Base-by-base conservation (phyloP, 139 green algal species). In the Parachlorella kessleri region DNA sequence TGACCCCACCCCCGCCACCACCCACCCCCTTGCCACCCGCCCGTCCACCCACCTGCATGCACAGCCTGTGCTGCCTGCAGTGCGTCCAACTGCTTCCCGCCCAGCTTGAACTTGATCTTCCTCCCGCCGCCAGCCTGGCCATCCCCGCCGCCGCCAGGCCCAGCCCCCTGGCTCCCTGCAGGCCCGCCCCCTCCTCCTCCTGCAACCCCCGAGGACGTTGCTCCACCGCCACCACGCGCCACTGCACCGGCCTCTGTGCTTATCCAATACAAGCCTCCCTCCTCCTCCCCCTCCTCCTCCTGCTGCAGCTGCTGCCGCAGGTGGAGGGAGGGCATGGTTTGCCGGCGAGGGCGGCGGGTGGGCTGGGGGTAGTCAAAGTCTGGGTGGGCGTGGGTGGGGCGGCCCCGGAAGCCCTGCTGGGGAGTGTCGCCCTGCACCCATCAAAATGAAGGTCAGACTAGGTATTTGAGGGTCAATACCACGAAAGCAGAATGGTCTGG, bases 81-180 rank as follows among this genome's bases (percentile, higher is more conserved):
- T 28, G 48, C 48, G 21, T 59, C 48, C 21, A 18, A 28, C 14
- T 28, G 48, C 48, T 59, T 66, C 30, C 18, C 72, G 10, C 32
- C 21, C 38, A 78, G 72, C 65, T 78, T 78, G 21, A 78, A 36
- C 72, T 78, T 78, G 37, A 78, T 33, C 23, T 30, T 78, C n/a
- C n/a, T n/a, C n/a, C n/a, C n/a, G n/a, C n/a, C n/a, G n/a, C n/a
- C n/a, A n/a, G n/a, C n/a, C n/a, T n/a, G n/a, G n/a, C n/a, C n/a
- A n/a, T n/a, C n/a, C n/a, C n/a, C n/a, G n/a, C n/a, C n/a, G n/a
- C n/a, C n/a, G n/a, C n/a, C n/a, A n/a, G n/a, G n/a, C n/a, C n/a
- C n/a, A n/a, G n/a, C n/a, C n/a, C n/a, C n/a, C n/a, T n/a, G n/a
- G n/a, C n/a, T n/a, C n/a, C n/a, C n/a, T n/a, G n/a, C n/a, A n/a